Evolutionary conservation across 164 flowering plant species (phyloP), one percentile per base, ranked within the genome.

Genomic region (Stephania yunnanensis): DNA sequence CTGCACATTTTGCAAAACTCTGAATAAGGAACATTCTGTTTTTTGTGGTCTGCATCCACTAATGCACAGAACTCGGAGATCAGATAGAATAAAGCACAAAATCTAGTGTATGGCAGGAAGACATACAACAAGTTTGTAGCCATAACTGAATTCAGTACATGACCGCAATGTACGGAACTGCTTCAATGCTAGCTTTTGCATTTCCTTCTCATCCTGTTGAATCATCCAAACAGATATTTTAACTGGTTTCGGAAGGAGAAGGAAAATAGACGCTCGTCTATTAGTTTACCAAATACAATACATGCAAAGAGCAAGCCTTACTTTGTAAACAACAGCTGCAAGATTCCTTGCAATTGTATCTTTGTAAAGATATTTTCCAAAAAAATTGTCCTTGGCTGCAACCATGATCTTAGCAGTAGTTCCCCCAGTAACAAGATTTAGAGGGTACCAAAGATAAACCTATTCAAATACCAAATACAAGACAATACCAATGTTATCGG

Each of bases 371-470:
- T 93, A 95, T 74, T 95, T 95, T 36, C 99, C 99, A 10, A 95
- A 82, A 75, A 95, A 87, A 78, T 90, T 93, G 78, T 93, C 96
- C 86, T 95, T 95, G 12, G 97, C 98, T 0, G 99, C 97, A 71
- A 95, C 92, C 98, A 95, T 90, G 76, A 93, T 90, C 79, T 95
- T 93, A 15, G 98, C 98, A 22, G 99, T 95, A 10, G 99, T 91
- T 19, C 98, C 99, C 63, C 98, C 99, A 0, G 93, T 84, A 68
- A 93, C 84, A 36, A 95, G 61, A 84, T 88, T 95, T 31, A 93
- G 91, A 7, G 99, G 99, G 79, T 95, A 92, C 99, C 97, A 93
- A 55, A 91, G 87, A 77, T 89, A 86, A 72, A 91, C 97, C 98
- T 95, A 87, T 69, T 70, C 67, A 58, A 77, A 48, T n/a, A 22